Percentiles rank a stretch among this genome's conserved stretches.
Conservation (phyloP, 768 basidiomycete species). For the Pisolithus albus region DNA sequence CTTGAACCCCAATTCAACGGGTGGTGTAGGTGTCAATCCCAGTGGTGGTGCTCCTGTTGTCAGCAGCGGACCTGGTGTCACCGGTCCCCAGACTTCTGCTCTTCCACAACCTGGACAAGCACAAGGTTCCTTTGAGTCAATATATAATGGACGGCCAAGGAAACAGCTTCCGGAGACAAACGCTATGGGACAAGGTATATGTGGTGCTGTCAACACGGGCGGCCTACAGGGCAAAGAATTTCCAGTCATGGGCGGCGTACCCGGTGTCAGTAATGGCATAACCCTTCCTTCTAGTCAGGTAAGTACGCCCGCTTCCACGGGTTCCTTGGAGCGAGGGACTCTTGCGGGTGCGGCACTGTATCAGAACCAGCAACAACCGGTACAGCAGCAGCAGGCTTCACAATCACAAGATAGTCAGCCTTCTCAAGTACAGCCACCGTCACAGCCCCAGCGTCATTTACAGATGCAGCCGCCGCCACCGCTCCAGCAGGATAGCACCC, state of each 20-base stretch:
- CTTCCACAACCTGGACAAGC: constrained; percentile 11
- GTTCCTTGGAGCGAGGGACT: constrained; percentile 46
- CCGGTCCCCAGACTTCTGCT: constrained; percentile 13
- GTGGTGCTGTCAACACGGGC: constrained; percentile 19
- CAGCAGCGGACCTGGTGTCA: constrained; percentile 7
- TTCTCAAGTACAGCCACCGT: constrained; percentile 40
- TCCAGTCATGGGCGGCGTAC: constrained; percentile 47
- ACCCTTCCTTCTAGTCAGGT: constrained; percentile 46
- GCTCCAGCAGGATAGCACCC: constrained; percentile 8
- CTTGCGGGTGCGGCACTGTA: constrained; percentile 32
- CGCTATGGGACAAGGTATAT: constrained; percentile 35
- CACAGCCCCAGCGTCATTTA: constrained; percentile 5
- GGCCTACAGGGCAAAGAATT: constrained; percentile 50
- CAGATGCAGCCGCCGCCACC: constrained; percentile 2
- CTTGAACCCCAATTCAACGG: constrained; percentile 13
- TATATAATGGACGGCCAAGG: constrained; percentile 75
- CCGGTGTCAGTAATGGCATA: constrained; percentile 24
- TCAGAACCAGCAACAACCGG: constrained; percentile 29
- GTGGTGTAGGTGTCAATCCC: constrained; percentile 6
- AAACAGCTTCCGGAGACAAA: constrained; percentile 69
- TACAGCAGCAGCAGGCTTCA: constrained; percentile 21
- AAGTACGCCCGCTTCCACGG: constrained; percentile 41
- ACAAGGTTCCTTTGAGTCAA: constrained; percentile 54
- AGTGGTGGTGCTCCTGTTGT: background rate
- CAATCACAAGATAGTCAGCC: constrained; percentile 24